Evolutionary conservation across 257 asterid species (phyloP).

Genomic region (Nicotiana attenuata): DNA sequence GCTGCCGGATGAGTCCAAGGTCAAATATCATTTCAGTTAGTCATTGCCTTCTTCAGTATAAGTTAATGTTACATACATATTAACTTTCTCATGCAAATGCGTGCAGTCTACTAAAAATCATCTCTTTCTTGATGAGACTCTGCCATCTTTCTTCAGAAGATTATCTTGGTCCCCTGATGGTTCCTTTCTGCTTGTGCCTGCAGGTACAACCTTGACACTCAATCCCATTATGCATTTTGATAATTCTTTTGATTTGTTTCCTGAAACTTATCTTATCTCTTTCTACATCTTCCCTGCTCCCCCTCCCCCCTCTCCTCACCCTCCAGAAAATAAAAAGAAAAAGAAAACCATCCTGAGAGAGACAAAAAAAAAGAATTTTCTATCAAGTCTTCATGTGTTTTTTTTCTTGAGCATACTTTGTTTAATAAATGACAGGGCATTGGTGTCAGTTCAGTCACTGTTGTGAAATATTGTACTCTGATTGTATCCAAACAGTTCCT

Average conservation of each 20-base stretch:
- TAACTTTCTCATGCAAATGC: slow-evolving; percentile 13
- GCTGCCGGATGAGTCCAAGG: slow-evolving; percentile 77
- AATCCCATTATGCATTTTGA: not conserved
- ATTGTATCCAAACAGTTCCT: not conserved
- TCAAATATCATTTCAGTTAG: slow-evolving; percentile 15
- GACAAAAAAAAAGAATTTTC: not conserved
- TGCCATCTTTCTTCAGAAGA: slow-evolving; percentile 95
- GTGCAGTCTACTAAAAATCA: slow-evolving; percentile 72
- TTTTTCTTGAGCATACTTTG: not conserved
- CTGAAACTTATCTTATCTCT: not conserved
- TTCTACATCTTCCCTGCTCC: not conserved
- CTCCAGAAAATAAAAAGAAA: not conserved
- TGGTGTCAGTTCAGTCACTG: not conserved
- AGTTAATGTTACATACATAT: not conserved
- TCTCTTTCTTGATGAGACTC: slow-evolving; percentile 93
- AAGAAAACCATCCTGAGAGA: not conserved
- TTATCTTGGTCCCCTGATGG: slow-evolving; percentile 99
- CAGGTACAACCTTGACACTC: slow-evolving; percentile 48
- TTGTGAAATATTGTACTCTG: not conserved
- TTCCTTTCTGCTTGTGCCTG: slow-evolving; percentile 86
- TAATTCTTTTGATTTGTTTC: not conserved
- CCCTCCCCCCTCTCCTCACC: not conserved
- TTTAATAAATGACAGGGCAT: not conserved
- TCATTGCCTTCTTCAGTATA: not conserved
- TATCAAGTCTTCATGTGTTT: not conserved